These are phyloP conservation scores for Trichophyton equinum DNA, from an alignment of 2,329 filamentous ascomycete species.

Conservation along the genomic window DNA sequence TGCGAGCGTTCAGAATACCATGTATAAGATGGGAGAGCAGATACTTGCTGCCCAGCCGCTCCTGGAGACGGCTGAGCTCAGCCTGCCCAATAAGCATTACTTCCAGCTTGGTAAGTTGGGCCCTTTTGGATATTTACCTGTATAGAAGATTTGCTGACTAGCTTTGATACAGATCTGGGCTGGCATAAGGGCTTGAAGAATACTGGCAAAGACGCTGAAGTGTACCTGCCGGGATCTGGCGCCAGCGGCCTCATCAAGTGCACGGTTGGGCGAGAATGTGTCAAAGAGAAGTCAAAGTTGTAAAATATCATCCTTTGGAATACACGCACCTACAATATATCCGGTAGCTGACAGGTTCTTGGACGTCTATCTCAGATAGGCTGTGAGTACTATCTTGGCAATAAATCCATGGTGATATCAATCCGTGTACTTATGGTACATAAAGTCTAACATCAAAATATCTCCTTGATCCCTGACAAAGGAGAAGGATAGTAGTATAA, in stretches of 20 bases:
- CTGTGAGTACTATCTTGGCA: background rate
- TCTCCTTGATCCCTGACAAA: background rate
- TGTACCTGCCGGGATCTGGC: slow-evolving; percentile 82
- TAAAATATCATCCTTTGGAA: background rate
- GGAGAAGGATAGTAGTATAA: background rate
- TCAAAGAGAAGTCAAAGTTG: background rate
- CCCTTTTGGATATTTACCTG: background rate
- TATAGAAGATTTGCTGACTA: slow-evolving; percentile 7
- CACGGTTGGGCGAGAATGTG: slow-evolving; percentile 46
- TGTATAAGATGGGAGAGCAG: slow-evolving; percentile 95
- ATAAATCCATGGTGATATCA: background rate
- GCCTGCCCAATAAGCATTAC: slow-evolving; percentile 95
- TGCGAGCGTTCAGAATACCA: slow-evolving; percentile 88
- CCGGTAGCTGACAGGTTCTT: background rate
- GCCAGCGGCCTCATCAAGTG: slow-evolving; percentile 95
- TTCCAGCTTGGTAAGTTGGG: slow-evolving; percentile 61
- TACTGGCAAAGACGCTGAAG: slow-evolving; percentile 87
- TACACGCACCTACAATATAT: background rate
- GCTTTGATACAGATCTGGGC: slow-evolving; percentile 55
- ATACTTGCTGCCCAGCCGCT: slow-evolving; percentile 66
- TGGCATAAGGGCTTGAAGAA: slow-evolving; percentile 97
- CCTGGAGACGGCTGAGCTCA: slow-evolving; percentile 63
- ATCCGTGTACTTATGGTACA: slow-evolving; percentile 2
- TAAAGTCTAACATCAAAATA: background rate
- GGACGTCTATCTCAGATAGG: background rate